Evolutionary conservation across 192 early-diverging fungal species (phyloP).

Genomic region (Backusella macrospora): DNA sequence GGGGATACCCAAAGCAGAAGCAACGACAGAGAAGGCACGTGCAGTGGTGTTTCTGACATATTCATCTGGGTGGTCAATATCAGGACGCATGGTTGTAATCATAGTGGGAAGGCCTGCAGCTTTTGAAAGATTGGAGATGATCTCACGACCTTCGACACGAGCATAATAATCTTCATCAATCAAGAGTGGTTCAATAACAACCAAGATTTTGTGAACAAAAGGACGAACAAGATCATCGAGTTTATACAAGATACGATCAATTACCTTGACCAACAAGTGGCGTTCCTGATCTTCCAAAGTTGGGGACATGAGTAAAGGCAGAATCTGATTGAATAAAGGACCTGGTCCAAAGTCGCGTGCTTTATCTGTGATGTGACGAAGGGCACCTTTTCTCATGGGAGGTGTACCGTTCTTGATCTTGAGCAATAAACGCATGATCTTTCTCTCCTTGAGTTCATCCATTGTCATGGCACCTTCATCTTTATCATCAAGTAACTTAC

Average conservation of each 20-base stretch:
- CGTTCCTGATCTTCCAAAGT: slow-evolving; percentile 98
- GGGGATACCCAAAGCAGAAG: slow-evolving; percentile 93
- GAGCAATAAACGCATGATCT: slow-evolving; percentile 93
- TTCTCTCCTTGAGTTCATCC: slow-evolving; percentile 92
- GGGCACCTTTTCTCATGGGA: slow-evolving; percentile 88
- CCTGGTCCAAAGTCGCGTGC: slow-evolving; percentile 94
- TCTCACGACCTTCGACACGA: slow-evolving; percentile 95
- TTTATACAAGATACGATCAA: slow-evolving; percentile 95
- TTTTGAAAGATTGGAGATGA: slow-evolving; percentile 96
- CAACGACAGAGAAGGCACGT: slow-evolving; percentile 96
- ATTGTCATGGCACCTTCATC: slow-evolving; percentile 81
- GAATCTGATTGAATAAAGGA: slow-evolving; percentile 93
- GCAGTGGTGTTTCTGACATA: slow-evolving; percentile 98
- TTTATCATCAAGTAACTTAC: slow-evolving; percentile 82
- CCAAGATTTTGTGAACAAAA: slow-evolving; percentile 98
- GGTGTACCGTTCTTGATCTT: slow-evolving; percentile 99
- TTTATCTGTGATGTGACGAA: slow-evolving; percentile 95
- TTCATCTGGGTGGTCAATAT: slow-evolving; percentile 97
- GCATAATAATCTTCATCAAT: slow-evolving; percentile 99
- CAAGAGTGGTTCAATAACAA: slow-evolving; percentile 95
- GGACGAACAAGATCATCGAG: slow-evolving; percentile 95
- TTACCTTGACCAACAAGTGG: slow-evolving; percentile 96
- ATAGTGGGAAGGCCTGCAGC: slow-evolving; percentile 97
- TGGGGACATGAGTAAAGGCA: slow-evolving; percentile 96
- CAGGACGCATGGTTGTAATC: slow-evolving; percentile 99